Percentiles rank a stretch among this genome's conserved stretches.
phyloP scores from a whole-genome alignment of 2,329 filamentous ascomycete species.

The Stachybotrys chlorohalonatus region DNA sequence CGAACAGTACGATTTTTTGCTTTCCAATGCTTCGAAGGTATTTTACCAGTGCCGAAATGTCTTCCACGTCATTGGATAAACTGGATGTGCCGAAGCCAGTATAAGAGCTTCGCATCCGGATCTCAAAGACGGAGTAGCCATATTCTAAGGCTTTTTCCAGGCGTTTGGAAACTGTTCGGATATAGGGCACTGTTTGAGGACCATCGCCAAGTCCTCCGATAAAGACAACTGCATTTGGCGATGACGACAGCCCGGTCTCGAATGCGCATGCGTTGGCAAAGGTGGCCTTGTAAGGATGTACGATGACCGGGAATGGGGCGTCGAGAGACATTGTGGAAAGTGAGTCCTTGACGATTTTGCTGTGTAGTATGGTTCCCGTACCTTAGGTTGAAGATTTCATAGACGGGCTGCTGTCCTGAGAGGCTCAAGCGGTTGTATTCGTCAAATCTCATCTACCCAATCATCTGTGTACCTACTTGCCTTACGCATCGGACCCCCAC shows the following conservation, averaged over 20 bases:
- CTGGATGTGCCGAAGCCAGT: slow-evolving; percentile 40
- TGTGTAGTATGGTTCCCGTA: too few species aligned
- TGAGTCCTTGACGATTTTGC: too few species aligned
- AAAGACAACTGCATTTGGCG: slow-evolving; percentile 55
- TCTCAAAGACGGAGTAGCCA: slow-evolving; percentile 46
- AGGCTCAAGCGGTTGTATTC: too few species aligned
- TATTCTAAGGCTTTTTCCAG: slow-evolving; percentile 28
- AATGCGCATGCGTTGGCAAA: slow-evolving; percentile 34
- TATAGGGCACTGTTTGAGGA: slow-evolving; percentile 54
- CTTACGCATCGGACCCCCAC: too few species aligned
- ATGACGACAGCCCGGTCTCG: slow-evolving; percentile 30
- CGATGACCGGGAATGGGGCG: slow-evolving; percentile 31
- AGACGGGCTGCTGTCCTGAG: too few species aligned
- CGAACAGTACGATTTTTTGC: slow-evolving; percentile 44
- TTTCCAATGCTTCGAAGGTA: slow-evolving; percentile 43
- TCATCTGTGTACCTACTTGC: too few species aligned
- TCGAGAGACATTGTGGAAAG: slow-evolving; percentile 13
- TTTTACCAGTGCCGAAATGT: slow-evolving; percentile 42
- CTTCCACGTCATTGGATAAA: slow-evolving; percentile 42
- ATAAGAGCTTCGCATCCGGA: slow-evolving; percentile 46
- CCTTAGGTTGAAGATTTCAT: too few species aligned
- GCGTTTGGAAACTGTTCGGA: slow-evolving; percentile 33
- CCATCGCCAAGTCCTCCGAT: slow-evolving; percentile 64
- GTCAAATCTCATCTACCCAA: too few species aligned
- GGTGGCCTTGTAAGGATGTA: slow-evolving; percentile 35